Evolutionary conservation across 2,329 filamentous ascomycete genomes (phyloP).

Genomic region (Penicillium fuscoglaucum): DNA sequence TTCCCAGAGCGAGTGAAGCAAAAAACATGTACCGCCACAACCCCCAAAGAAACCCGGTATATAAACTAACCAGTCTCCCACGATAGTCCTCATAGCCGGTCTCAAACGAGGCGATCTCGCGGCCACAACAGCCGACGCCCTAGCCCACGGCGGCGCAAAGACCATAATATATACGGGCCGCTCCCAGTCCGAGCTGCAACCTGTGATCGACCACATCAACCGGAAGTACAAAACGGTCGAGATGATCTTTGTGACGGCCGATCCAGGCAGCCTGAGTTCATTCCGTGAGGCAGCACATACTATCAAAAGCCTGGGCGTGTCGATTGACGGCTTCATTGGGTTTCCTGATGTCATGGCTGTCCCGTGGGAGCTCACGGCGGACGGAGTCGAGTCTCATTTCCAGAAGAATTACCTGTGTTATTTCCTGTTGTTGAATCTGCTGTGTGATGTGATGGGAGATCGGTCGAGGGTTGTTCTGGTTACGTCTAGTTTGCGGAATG

Average conservation of each 20-base stretch:
- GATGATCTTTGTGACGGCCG: conserved; percentile 23
- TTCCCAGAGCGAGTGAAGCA: conserved; percentile 32
- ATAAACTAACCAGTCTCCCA: not conserved
- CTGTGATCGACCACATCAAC: conserved; percentile 27
- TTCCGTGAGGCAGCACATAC: conserved; percentile 19
- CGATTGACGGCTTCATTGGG: conserved; percentile 26
- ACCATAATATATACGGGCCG: conserved; percentile 32
- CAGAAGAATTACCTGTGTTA: conserved; percentile 29
- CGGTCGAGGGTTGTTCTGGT: conserved; percentile 24
- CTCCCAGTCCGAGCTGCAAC: conserved; percentile 27
- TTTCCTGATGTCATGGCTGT: conserved; percentile 24
- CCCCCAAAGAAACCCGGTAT: not conserved
- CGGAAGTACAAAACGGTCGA: conserved; percentile 22
- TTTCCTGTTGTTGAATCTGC: conserved; percentile 25
- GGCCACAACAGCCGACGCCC: conserved; percentile 28
- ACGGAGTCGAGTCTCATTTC: conserved; percentile 29
- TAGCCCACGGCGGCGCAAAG: conserved; percentile 29
- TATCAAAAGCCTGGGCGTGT: conserved; percentile 17
- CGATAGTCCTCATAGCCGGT: conserved; percentile 30
- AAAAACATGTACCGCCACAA: conserved; percentile 30
- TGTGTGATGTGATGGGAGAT: conserved; percentile 17
- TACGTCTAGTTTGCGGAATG: conserved; percentile 22
- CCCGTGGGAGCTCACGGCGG: conserved; percentile 21
- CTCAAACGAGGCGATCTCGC: conserved; percentile 27
- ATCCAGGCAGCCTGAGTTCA: conserved; percentile 17